Percentiles rank a stretch among this genome's conserved stretches.
Conservation (phyloP, 495 filamentous ascomycete genomes). For the Chaetomium tenue region DNA sequence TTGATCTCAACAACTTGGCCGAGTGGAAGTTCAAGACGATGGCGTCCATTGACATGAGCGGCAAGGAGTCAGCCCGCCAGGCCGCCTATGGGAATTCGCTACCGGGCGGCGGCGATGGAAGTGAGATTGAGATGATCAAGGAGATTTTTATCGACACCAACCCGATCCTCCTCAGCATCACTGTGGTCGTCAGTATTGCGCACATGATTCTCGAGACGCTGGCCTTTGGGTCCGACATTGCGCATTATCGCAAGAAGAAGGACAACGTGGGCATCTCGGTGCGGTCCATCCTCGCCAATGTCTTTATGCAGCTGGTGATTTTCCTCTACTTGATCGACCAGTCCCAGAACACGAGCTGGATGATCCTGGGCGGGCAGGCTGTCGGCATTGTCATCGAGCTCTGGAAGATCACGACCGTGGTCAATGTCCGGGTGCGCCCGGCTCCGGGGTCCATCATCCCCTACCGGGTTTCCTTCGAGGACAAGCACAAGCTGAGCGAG, state of each 20-base stretch:
- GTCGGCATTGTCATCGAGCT: slow-evolving; percentile 92
- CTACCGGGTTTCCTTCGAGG: slow-evolving; percentile 84
- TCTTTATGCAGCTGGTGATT: slow-evolving; percentile 95
- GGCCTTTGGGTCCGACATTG: slow-evolving; percentile 95
- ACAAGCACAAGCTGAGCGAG: slow-evolving; percentile 93
- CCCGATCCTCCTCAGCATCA: slow-evolving; percentile 81
- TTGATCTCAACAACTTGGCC: slow-evolving; percentile 74
- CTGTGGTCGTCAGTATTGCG: slow-evolving; percentile 76
- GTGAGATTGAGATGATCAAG: slow-evolving; percentile 94
- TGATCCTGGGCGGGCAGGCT: slow-evolving; percentile 93
- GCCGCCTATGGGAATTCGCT: slow-evolving; percentile 61
- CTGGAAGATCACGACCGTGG: slow-evolving; percentile 98
- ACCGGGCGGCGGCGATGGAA: slow-evolving; percentile 56
- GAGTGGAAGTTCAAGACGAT: slow-evolving; percentile 92
- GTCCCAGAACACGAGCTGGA: slow-evolving; percentile 95
- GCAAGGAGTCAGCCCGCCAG: slow-evolving; percentile 74
- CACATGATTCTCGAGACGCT: slow-evolving; percentile 96
- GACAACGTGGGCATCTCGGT: slow-evolving; percentile 95
- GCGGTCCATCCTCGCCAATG: slow-evolving; percentile 92
- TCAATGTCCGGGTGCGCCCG: slow-evolving; percentile 80
- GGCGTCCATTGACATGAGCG: slow-evolving; percentile 78
- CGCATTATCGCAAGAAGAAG: slow-evolving; percentile 99
- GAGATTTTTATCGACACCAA: slow-evolving; percentile 92
- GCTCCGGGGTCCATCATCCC: slow-evolving; percentile 70
- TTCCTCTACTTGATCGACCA: slow-evolving; percentile 99